phyloP scores from a whole-genome alignment of 768 basidiomycete species.

The Phylloporus arenicola region DNA sequence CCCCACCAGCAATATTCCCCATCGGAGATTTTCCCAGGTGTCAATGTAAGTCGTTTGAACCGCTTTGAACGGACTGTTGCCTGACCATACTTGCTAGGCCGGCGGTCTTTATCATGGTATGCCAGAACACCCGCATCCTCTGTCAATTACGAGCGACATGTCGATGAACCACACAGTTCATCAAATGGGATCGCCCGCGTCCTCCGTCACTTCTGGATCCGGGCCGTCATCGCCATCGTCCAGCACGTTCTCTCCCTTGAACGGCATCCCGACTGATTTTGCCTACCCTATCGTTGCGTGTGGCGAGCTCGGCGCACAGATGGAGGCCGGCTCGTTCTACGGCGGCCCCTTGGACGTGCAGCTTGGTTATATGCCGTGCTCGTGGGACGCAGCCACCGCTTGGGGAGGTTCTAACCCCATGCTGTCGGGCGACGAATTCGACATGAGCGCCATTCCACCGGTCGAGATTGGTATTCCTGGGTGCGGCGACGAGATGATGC shows the following conservation, averaged over 20 bases:
- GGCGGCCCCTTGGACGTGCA: slow-evolving; percentile 22
- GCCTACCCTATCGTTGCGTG: slow-evolving; percentile 18
- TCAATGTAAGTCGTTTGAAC: slow-evolving; percentile 37
- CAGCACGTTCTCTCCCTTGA: slow-evolving; percentile 44
- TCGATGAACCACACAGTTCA: slow-evolving; percentile 37
- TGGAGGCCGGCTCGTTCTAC: slow-evolving; percentile 13
- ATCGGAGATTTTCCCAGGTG: slow-evolving; percentile 22
- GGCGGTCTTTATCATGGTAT: slow-evolving; percentile 48
- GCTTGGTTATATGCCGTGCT: slow-evolving; percentile 28
- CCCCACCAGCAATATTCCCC: slow-evolving; percentile 36
- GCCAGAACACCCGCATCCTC: slow-evolving; percentile 40
- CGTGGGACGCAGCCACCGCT: slow-evolving; percentile 29
- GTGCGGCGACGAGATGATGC: slow-evolving; percentile 29
- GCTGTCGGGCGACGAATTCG: slow-evolving; percentile 60
- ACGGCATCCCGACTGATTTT: slow-evolving; percentile 16
- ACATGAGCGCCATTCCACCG: slow-evolving; percentile 58
- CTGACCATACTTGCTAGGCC: slow-evolving; percentile 30
- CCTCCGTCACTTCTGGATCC: slow-evolving; percentile 43
- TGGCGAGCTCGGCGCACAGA: slow-evolving; percentile 12
- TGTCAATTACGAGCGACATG: slow-evolving; percentile 38
- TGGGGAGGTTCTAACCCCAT: slow-evolving; percentile 34
- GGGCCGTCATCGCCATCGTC: slow-evolving; percentile 48
- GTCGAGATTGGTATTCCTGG: slow-evolving; percentile 56
- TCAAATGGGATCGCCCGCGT: slow-evolving; percentile 47
- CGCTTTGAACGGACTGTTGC: slow-evolving; percentile 4